Base-by-base conservation (phyloP, 2,329 filamentous ascomycete genomes). In the Aaosphaeria arxii region DNA sequence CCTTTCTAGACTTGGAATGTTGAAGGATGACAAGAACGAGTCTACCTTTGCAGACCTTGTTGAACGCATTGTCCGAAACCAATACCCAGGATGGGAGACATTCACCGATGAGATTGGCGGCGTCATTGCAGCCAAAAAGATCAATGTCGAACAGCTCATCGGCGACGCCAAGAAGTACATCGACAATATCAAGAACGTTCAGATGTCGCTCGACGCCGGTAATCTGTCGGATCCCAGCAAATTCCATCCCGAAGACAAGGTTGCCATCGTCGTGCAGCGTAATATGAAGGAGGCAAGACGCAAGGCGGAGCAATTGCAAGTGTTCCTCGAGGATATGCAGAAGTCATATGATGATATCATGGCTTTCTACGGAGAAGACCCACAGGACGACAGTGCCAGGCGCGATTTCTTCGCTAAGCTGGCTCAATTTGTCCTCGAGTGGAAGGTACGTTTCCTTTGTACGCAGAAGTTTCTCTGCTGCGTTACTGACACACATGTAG, bases 21-120 rank as follows among this genome's bases (percentile, higher is more conserved):
- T 97, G 65, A 99, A 99, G 75, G 94, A 99, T 67, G 91, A 96
- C 76, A 96, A 96, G 80, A 99, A 99, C 71, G 88, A 97, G 71
- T 92, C 90, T 1, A 96, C 91, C 0, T 87, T 99, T 66, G 91
- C 92, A 48, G 94, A 99, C 71, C 82, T 97, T 40, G 91, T 99
- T 40, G 94, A 99, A 73, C 88, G 92, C 58, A 96, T 96, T 58
- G 92, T 97, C 49, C 88, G 94, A 55, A 94, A 90, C 66, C 92
- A 97, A 68, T 99, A 97, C 58, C 88, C 92, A 2, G 89, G 96
- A 70, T 97, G 91, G 89, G 91, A 96, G 71, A 80, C 80, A 32
- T 97, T 97, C 70, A 78, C 84, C 13, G 84, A 89, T 7, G 92
- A 99, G 64, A 96, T 99, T 57, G 74, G 74, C 24, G 87, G 87